Conservation (phyloP, 805 yeast species). For the Pichia paraexigua region DNA sequence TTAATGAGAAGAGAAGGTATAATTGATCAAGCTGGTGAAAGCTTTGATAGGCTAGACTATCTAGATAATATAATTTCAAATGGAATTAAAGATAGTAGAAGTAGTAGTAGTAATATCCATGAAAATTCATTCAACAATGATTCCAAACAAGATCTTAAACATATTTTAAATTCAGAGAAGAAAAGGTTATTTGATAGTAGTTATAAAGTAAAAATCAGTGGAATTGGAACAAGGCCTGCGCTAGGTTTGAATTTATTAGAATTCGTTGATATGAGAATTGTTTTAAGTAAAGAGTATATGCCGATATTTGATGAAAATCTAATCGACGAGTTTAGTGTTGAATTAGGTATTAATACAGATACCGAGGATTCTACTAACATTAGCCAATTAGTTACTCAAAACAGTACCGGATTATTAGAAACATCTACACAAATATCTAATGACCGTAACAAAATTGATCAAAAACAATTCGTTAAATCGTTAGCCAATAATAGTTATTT, state of each 20-base stretch:
- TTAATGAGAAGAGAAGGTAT: constrained; percentile 14
- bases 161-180: constrained; percentile 20
- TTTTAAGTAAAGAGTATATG: constrained; percentile 35
- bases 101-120: constrained; percentile 7
- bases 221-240: constrained; percentile 38
- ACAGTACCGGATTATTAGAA: background rate
- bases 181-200: constrained; percentile 25
- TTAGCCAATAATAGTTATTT: constrained; percentile 25
- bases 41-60: constrained; percentile 14
- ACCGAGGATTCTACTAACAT: background rate
- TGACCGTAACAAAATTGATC: background rate
- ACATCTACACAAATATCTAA: constrained; percentile 8
- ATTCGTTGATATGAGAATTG: constrained; percentile 41
- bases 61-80: constrained; percentile 9
- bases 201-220: constrained; percentile 26
- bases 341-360: constrained; percentile 25
- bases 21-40: constrained; percentile 11
- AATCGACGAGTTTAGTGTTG: constrained; percentile 29
- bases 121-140: background rate
- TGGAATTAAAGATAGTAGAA: constrained; percentile 4
- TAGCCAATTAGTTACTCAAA: background rate
- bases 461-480: constrained; percentile 17
- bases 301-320: constrained; percentile 30
- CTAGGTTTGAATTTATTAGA: constrained; percentile 51
- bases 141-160: constrained; percentile 16